Conservation (phyloP, 306 rosid species). For the Oxytropis ochrocephala region DNA sequence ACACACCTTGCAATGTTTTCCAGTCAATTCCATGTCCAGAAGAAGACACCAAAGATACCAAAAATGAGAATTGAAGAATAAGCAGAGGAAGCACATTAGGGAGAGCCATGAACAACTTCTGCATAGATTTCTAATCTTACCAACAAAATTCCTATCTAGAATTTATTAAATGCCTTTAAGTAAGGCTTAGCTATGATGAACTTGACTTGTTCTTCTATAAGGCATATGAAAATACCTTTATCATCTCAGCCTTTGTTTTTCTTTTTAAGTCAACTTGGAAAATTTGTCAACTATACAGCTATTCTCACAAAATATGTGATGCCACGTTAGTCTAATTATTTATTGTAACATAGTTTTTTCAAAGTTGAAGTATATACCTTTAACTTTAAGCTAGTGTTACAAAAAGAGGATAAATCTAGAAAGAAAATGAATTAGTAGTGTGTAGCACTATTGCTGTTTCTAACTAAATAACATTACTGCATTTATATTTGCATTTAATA, state of each 20-base stretch:
- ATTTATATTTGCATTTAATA: conserved; percentile 25
- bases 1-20: conserved; percentile 60
- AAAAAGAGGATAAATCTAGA: neutral
- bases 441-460: neutral
- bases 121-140: conserved; percentile 23
- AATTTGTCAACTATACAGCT: conserved; percentile 9
- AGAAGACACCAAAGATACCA: conserved; percentile 47
- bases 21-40: conserved; percentile 45
- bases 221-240: neutral
- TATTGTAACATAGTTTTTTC: conserved; percentile 12
- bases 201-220: neutral
- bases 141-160: conserved; percentile 13
- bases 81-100: conserved; percentile 27
- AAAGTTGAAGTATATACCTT: conserved; percentile 12
- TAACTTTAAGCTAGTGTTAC: neutral
- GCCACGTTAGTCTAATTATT: neutral
- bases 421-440: neutral
- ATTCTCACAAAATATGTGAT: neutral
- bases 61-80: conserved; percentile 30
- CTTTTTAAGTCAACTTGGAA: neutral
- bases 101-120: conserved; percentile 43
- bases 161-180: neutral
- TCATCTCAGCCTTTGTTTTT: neutral
- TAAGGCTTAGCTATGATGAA: neutral
- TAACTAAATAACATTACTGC: conserved; percentile 20